phyloP scores from a whole-genome alignment of 2,329 filamentous ascomycete species.

The Rutstroemia sp. region DNA sequence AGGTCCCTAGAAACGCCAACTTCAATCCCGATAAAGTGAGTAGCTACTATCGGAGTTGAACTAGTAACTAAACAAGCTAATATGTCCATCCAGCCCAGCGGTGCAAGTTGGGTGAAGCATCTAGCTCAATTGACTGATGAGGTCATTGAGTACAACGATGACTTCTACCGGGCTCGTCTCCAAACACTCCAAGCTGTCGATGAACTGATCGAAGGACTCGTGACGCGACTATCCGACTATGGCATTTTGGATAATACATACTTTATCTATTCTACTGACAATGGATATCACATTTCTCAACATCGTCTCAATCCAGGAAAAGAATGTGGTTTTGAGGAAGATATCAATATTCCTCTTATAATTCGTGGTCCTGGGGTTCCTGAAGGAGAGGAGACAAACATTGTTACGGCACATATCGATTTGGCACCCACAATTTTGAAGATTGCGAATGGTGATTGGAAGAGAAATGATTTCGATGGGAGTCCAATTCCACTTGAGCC shows the following conservation, averaged over 20 bases:
- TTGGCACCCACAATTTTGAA: conserved; percentile 42
- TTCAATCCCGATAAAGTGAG: conserved; percentile 57
- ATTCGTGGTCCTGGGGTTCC: conserved; percentile 51
- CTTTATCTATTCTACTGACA: conserved; percentile 53
- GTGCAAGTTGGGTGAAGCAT: conserved; percentile 40
- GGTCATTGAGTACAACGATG: conserved; percentile 40
- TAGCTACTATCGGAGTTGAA: not conserved
- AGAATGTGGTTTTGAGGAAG: conserved; percentile 42
- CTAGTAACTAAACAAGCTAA: not conserved
- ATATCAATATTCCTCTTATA: conserved; percentile 46
- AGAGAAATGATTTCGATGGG: conserved; percentile 40
- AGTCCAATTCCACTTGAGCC: conserved; percentile 33
- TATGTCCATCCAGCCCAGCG: conserved; percentile 29
- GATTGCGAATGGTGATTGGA: conserved; percentile 29
- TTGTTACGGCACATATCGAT: conserved; percentile 48
- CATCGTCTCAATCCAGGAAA: conserved; percentile 44
- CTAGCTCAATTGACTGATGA: conserved; percentile 36
- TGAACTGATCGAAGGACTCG: conserved; percentile 42
- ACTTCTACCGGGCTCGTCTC: conserved; percentile 44
- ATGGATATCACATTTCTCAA: conserved; percentile 45
- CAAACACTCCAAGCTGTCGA: conserved; percentile 47
- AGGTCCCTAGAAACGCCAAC: conserved; percentile 52
- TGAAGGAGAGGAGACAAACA: conserved; percentile 29
- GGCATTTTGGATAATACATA: conserved; percentile 40
- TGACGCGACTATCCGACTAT: conserved; percentile 35